Conservation (phyloP, 371 early-diverging fungal species). For the Lichtheimia ornata region DNA sequence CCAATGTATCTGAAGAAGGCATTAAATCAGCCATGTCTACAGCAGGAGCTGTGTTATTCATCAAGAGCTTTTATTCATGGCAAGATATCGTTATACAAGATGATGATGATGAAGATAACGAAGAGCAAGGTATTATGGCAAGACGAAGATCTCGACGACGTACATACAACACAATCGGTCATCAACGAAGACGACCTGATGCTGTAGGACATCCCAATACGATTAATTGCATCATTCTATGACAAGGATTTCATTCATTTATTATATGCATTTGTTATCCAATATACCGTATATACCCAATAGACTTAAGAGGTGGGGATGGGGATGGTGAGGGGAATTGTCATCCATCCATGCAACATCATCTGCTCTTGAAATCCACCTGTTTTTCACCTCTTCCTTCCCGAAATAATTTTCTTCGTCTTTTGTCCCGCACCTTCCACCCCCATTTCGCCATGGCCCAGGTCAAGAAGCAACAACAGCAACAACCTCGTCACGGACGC, state of each 20-base stretch:
- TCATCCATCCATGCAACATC: too few species aligned
- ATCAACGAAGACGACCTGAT: constrained; percentile 17
- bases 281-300: too few species aligned
- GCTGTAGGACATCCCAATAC: constrained; percentile 20
- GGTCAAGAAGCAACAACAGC: too few species aligned
- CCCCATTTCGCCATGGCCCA: too few species aligned
- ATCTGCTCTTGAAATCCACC: too few species aligned
- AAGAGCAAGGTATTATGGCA: constrained; percentile 10
- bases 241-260: background rate
- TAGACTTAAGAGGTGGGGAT: too few species aligned
- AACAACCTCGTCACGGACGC: too few species aligned
- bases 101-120: constrained; percentile 1
- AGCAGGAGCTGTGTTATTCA: constrained; percentile 34
- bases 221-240: constrained; percentile 34
- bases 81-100: constrained; percentile 17
- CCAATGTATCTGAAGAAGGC: constrained; percentile 43
- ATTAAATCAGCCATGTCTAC: constrained; percentile 33
- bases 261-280: too few species aligned
- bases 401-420: too few species aligned
- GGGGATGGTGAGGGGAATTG: too few species aligned
- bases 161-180: constrained; percentile 18
- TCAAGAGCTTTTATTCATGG: constrained; percentile 53
- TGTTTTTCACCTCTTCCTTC: too few species aligned
- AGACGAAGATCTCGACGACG: background rate
- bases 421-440: too few species aligned